Conservation (phyloP, 352 stramenopile genomes). For the Pythium rishiriense region DNA sequence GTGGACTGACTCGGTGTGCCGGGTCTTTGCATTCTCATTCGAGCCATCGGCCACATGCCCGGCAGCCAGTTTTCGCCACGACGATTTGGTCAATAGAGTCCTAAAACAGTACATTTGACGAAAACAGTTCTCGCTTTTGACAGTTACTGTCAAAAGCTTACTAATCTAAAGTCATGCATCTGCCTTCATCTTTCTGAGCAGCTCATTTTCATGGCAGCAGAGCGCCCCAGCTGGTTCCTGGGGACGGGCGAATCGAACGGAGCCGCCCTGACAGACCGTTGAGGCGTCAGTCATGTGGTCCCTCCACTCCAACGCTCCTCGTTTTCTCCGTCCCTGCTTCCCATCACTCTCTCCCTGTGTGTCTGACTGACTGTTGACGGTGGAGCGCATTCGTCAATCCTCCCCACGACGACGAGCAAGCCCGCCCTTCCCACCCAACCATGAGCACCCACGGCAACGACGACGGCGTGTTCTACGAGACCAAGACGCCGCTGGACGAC, state of each 20-base stretch:
- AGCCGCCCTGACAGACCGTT: no score
- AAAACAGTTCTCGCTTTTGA: no score
- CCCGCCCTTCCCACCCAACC: neutral
- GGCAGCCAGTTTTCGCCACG: neutral
- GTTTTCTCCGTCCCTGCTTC: no score
- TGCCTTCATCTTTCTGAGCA: no score
- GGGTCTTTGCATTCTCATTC: neutral
- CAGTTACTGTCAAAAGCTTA: no score
- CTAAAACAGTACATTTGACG: neutral
- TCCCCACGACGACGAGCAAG: neutral
- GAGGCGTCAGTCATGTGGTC: no score
- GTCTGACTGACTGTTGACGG: neutral
- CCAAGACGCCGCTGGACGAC: slow-evolving; percentile 11
- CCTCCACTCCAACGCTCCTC: no score
- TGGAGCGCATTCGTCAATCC: neutral
- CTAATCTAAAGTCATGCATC: no score
- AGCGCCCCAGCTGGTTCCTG: neutral
- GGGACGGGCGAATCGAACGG: neutral
- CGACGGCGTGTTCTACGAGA: slow-evolving; percentile 12
- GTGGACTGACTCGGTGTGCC: neutral
- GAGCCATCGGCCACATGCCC: neutral
- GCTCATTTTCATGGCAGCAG: no score
- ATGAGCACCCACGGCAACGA: neutral
- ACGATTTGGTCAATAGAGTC: neutral
- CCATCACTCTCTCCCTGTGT: no score